Evolutionary conservation across 495 filamentous ascomycete species (phyloP).

Genomic region (Cudoniella acicularis): DNA sequence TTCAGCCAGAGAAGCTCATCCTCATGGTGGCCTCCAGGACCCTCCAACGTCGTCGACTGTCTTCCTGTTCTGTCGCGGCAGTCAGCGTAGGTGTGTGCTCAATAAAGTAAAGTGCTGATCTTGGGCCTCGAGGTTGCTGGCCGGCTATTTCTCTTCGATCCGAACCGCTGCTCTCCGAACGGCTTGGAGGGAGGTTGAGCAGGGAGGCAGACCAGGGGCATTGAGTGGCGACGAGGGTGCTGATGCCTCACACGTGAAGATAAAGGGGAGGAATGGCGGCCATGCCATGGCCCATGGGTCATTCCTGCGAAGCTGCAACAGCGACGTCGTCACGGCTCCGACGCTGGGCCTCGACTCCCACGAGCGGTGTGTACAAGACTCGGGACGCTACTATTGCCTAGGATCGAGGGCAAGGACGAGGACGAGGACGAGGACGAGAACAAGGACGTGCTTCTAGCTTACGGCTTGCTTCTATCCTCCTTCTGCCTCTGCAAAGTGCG

Average conservation of each 20-base stretch:
- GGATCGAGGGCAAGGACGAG: too few relatives aligned
- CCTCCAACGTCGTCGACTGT: too few relatives aligned
- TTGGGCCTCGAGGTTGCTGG: not conserved
- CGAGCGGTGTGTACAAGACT: not conserved
- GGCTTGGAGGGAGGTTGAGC: too few relatives aligned
- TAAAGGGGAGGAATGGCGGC: not conserved
- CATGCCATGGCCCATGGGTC: too few relatives aligned
- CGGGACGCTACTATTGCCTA: not conserved
- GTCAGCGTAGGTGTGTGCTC: too few relatives aligned
- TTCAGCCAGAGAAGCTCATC: not conserved
- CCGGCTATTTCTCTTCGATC: not conserved
- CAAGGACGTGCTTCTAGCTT: too few relatives aligned
- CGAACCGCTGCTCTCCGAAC: not conserved
- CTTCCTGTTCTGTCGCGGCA: too few relatives aligned
- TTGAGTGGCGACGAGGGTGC: not conserved
- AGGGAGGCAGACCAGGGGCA: too few relatives aligned
- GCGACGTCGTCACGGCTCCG: not conserved
- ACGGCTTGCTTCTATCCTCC: too few relatives aligned
- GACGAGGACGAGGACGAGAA: too few relatives aligned
- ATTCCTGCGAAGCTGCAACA: not conserved
- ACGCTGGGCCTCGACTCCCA: not conserved
- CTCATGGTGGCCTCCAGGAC: too few relatives aligned
- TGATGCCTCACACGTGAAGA: conserved; percentile 1
- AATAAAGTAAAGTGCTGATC: not conserved
- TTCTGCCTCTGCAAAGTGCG: too few relatives aligned